Evolutionary conservation across 768 basidiomycete species (phyloP).

Genomic region (Lactarius deliciosus): DNA sequence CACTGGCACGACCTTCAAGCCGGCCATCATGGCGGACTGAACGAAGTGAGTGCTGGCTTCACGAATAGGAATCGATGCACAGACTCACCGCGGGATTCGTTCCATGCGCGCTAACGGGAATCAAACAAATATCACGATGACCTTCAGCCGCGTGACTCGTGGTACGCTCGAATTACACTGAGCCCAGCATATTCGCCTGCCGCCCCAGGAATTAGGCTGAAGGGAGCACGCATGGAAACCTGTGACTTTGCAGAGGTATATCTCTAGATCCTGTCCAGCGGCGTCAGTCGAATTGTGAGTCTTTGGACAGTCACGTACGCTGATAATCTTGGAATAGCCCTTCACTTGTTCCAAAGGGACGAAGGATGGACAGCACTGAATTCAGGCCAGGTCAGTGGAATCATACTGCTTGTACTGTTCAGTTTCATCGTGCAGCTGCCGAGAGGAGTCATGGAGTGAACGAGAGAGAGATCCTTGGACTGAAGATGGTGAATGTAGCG

Average conservation of each 20-base stretch:
- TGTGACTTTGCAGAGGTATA: conserved; percentile 89
- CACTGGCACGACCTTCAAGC: conserved; percentile 94
- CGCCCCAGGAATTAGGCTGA: conserved; percentile 99
- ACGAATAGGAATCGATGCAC: conserved; percentile 15
- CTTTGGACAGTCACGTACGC: conserved; percentile 42
- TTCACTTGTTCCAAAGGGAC: conserved; percentile 84
- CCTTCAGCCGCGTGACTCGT: conserved; percentile 83
- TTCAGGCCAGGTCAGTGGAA: conserved; percentile 92
- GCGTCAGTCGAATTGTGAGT: conserved; percentile 9
- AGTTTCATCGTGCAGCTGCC: conserved; percentile 99
- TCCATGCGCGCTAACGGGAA: conserved; percentile 95
- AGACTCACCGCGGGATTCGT: conserved; percentile 90
- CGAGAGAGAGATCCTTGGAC: conserved; percentile 90
- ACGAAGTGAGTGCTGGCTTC: conserved; percentile 27
- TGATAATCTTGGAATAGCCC: conserved; percentile 82
- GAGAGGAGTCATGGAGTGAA: conserved; percentile 94
- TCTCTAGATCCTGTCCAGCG: conserved; percentile 74
- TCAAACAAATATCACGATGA: conserved; percentile 87
- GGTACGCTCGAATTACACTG: conserved; percentile 90
- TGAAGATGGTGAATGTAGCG: conserved; percentile 94
- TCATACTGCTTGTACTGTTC: conserved; percentile 98
- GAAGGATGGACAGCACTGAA: conserved; percentile 89
- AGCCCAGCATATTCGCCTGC: conserved; percentile 98
- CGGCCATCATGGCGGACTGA: conserved; percentile 95
- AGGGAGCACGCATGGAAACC: conserved; percentile 95